Percentiles rank a stretch among this genome's conserved stretches.
Evolutionary conservation across 352 stramenopile genomes (phyloP).

Genomic region (Blastocystis sp.): DNA sequence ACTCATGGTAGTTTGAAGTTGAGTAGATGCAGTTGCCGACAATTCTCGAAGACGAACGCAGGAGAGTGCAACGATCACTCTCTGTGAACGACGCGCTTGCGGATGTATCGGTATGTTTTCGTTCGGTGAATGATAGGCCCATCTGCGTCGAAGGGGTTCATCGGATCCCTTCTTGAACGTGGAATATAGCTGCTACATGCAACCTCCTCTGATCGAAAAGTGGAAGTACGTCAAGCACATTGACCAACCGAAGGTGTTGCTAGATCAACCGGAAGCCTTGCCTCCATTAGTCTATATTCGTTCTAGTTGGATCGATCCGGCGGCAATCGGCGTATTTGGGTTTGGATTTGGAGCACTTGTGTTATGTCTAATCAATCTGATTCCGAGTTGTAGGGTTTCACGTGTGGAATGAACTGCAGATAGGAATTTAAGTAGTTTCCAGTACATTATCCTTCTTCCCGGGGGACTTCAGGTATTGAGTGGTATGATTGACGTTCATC

Average conservation of each 20-base stretch:
- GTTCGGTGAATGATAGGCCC: neutral
- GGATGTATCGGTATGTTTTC: neutral
- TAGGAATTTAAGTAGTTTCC: neutral
- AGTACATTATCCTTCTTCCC: constrained; percentile 1
- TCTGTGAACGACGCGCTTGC: neutral
- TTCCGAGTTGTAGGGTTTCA: neutral
- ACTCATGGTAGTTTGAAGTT: neutral
- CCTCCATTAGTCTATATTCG: constrained; percentile 20
- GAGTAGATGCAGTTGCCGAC: neutral
- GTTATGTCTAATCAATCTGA: neutral
- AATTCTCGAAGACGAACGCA: neutral
- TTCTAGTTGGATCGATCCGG: neutral
- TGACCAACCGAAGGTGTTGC: neutral
- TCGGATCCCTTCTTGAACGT: constrained; percentile 21
- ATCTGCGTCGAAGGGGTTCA: neutral
- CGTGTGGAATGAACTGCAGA: neutral
- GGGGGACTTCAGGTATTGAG: constrained; percentile 13
- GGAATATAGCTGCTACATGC: constrained; percentile 12
- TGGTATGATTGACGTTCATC: constrained; percentile 2
- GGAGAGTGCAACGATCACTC: neutral
- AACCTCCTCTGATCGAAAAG: constrained; percentile 1
- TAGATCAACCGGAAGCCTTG: neutral
- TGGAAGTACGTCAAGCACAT: constrained; percentile 27
- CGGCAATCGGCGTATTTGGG: constrained; percentile 4
- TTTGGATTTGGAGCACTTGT: constrained; percentile 16